phyloP scores from a whole-genome alignment of 805 yeast species.

The Wickerhamiella australiensis region DNA sequence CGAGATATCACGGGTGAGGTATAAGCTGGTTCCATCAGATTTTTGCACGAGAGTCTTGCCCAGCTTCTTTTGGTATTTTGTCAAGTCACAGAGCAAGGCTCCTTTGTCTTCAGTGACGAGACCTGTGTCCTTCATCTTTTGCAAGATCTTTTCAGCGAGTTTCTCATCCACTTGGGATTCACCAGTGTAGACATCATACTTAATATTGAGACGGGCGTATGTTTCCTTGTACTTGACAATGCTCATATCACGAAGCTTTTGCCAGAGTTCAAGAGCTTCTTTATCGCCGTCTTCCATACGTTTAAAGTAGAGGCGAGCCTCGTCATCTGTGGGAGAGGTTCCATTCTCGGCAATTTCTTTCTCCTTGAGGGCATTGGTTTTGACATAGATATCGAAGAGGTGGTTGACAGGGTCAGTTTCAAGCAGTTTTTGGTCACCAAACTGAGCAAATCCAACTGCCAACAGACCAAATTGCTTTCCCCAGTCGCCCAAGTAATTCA shows the following conservation, averaged over 20 bases:
- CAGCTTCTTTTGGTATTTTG: conserved; percentile 73
- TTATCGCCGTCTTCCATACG: conserved; percentile 90
- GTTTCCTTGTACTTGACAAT: conserved; percentile 77
- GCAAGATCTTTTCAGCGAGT: conserved; percentile 52
- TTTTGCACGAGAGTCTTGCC: conserved; percentile 90
- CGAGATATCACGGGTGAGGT: conserved; percentile 92
- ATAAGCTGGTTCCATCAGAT: conserved; percentile 89
- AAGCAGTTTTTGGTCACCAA: conserved; percentile 67
- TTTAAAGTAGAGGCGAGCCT: conserved; percentile 79
- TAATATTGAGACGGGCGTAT: conserved; percentile 82
- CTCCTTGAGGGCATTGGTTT: conserved; percentile 63
- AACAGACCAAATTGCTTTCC: conserved; percentile 96
- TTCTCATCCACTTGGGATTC: conserved; percentile 84
- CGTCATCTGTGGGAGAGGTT: conserved; percentile 51
- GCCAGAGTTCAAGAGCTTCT: conserved; percentile 67
- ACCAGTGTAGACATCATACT: conserved; percentile 82
- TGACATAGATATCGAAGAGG: conserved; percentile 86
- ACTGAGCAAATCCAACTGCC: conserved; percentile 82
- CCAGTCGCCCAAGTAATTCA: conserved; percentile 98
- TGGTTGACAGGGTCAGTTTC: conserved; percentile 80
- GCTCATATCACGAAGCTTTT: conserved; percentile 77
- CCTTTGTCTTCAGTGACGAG: conserved; percentile 81
- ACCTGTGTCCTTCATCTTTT: conserved; percentile 50
- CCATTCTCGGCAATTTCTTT: conserved; percentile 46
- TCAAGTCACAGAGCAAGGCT: conserved; percentile 76